Evolutionary conservation across 1,139 yeast genomes (phyloP).

Genomic region (Geotrichum restrictum): DNA sequence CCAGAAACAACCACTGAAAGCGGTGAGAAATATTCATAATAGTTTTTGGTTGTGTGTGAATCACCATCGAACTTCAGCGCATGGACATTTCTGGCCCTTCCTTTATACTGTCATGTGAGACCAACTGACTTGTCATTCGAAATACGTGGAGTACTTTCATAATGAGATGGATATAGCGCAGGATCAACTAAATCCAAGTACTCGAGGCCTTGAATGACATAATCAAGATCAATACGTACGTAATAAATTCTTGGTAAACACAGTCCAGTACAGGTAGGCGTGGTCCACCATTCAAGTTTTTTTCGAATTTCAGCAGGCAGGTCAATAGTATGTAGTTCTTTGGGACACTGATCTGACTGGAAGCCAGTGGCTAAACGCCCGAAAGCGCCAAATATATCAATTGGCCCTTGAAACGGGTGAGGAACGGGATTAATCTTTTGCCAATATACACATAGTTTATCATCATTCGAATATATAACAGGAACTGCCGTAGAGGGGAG

Average conservation of each 20-base stretch:
- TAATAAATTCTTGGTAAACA: not conserved
- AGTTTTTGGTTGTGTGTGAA: conserved; percentile 22
- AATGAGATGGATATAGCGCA: conserved; percentile 43
- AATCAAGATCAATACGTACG: no score
- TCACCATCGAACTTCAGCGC: conserved; percentile 6
- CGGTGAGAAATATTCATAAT: conserved; percentile 26
- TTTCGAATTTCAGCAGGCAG: conserved; percentile 35
- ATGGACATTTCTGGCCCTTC: not conserved
- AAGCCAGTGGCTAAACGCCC: not conserved
- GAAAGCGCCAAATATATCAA: not conserved
- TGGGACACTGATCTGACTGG: no score
- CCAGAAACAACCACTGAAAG: conserved; percentile 27
- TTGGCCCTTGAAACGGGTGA: conserved; percentile 15
- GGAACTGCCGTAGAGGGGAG: no score
- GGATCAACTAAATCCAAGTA: conserved; percentile 45
- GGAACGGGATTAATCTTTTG: no score
- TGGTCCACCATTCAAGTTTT: conserved; percentile 41
- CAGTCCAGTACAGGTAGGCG: conserved; percentile 32
- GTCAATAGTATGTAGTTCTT: conserved; percentile 37
- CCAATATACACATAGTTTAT: no score
- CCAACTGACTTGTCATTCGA: conserved; percentile 16
- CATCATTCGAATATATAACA: no score
- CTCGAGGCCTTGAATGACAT: conserved; percentile 25
- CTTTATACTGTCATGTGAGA: not conserved
- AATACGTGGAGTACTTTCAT: conserved; percentile 39